phyloP scores from a whole-genome alignment of 2,329 filamentous ascomycete species.

The Chaetomiaceae sp. region DNA sequence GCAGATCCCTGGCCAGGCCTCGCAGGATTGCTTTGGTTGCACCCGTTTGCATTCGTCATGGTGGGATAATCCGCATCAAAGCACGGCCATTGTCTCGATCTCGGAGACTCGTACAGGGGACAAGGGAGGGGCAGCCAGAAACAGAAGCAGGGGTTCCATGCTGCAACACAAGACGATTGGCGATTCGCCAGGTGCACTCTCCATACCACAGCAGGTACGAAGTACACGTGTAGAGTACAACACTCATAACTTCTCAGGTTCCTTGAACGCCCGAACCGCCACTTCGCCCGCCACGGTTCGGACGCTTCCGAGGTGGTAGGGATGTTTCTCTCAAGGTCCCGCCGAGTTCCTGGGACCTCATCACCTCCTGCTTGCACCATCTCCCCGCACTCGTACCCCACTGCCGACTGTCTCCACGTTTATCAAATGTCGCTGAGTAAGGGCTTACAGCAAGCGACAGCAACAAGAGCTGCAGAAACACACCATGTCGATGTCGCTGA shows the following conservation, averaged over 20 bases:
- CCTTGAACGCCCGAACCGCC: not conserved
- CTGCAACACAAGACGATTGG: not conserved
- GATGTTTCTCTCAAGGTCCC: not conserved
- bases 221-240: no score
- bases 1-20: slow-evolving; percentile 3
- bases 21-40: not conserved
- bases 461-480: not conserved
- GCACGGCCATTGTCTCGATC: slow-evolving; percentile 7
- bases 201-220: no score
- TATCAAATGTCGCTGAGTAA: slow-evolving; percentile 25
- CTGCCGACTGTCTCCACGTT: not conserved
- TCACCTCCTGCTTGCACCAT: not conserved
- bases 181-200: no score
- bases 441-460: slow-evolving; percentile 21
- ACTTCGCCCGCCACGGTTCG: not conserved
- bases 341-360: not conserved
- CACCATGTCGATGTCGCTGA: no score
- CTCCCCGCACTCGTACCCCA: not conserved
- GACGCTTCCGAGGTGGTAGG: not conserved
- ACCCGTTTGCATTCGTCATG: slow-evolving; percentile 23
- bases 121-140: slow-evolving; percentile 4
- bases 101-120: slow-evolving; percentile 1
- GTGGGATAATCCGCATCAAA: slow-evolving; percentile 26
- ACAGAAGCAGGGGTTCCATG: not conserved
- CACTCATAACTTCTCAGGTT: no score